Conservation (phyloP, 345 rosid genomes). For the Boechera divaricarpa region DNA sequence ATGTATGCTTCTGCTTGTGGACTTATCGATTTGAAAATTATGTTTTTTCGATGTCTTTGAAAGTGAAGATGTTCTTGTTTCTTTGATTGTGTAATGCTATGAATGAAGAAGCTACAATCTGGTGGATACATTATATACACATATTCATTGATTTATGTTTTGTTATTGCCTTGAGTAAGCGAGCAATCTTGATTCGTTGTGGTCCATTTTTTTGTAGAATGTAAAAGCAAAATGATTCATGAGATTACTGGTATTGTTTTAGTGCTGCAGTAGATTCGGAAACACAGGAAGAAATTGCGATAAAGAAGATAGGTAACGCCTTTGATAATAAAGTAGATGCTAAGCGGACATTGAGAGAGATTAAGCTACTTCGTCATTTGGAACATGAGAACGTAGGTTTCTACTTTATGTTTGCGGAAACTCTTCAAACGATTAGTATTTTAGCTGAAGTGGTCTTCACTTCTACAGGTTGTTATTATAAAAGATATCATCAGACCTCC, state of each 20-base stretch:
- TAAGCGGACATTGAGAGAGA: slow-evolving; percentile 60
- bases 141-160: neutral
- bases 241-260: slow-evolving; percentile 20
- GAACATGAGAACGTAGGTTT: slow-evolving; percentile 48
- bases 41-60: neutral
- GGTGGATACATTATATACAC: too few species aligned
- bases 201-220: too few species aligned
- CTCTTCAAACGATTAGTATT: neutral
- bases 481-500: slow-evolving; percentile 65
- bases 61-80: neutral
- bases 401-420: neutral
- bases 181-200: neutral
- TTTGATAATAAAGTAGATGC: slow-evolving; percentile 65
- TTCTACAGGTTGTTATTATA: slow-evolving; percentile 52
- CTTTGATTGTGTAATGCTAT: neutral
- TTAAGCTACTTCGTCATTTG: slow-evolving; percentile 66
- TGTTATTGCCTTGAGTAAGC: neutral
- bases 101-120: neutral
- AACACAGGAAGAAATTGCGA: slow-evolving; percentile 60
- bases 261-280: slow-evolving; percentile 65
- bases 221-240: slow-evolving; percentile 3
- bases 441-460: neutral
- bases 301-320: slow-evolving; percentile 66
- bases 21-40: neutral
- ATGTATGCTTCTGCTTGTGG: slow-evolving; percentile 5